A percentile compares a stretch with the other conserved stretches of the same genome.
Conservation (phyloP, 371 early-diverging fungal species). For the Rhizomucor miehei region DNA sequence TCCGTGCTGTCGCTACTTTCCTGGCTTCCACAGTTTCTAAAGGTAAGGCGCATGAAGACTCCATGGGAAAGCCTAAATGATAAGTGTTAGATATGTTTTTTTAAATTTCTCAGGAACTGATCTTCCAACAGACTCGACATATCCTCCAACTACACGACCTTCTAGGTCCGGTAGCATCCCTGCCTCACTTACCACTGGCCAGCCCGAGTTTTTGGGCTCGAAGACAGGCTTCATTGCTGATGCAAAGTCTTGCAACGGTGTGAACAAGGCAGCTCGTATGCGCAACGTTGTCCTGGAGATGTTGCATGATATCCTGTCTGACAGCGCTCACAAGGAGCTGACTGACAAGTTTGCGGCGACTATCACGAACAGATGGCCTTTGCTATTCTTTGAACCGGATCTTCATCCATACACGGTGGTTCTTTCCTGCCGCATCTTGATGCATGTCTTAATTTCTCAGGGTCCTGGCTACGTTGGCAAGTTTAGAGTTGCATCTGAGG, state of each 20-base stretch:
- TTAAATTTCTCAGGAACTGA: no score
- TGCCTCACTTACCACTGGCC: conserved; percentile 1
- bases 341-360: conserved; percentile 57
- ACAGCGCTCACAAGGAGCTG: conserved; percentile 39
- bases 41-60: conserved; percentile 29
- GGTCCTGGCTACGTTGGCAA: conserved; percentile 53
- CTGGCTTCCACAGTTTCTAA: conserved; percentile 66
- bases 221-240: conserved; percentile 23
- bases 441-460: conserved; percentile 50
- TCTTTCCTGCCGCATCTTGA: conserved; percentile 56
- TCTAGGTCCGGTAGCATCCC: background rate
- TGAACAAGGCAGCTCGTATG: conserved; percentile 46
- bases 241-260: conserved; percentile 22
- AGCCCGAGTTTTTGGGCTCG: no score
- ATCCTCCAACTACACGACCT: no score
- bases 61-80: no score
- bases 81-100: no score
- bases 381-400: conserved; percentile 60
- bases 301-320: conserved; percentile 66
- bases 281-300: conserved; percentile 73
- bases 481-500: conserved; percentile 58
- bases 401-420: conserved; percentile 61
- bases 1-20: conserved; percentile 65
- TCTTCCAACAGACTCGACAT: background rate
- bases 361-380: conserved; percentile 72